These are phyloP conservation scores for Taiozyma sp. DNA, from an alignment of 1,139 yeast genomes.

Conservation along the genomic window DNA sequence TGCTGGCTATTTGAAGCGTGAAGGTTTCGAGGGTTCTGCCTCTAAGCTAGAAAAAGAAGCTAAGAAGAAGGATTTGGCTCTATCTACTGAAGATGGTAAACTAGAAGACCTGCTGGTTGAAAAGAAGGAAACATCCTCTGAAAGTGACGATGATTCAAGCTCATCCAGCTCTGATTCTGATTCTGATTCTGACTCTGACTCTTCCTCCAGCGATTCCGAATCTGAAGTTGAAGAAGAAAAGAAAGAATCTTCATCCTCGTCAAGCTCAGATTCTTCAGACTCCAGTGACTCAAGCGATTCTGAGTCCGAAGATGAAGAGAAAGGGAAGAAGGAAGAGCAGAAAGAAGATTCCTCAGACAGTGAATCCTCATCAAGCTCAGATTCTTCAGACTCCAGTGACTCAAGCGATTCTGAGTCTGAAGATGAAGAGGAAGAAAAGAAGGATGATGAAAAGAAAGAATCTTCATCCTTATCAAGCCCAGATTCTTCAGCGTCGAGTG, in stretches of 20 bases:
- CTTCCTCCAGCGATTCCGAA: constrained; percentile 10
- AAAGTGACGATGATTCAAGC: not conserved
- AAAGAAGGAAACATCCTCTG: not conserved
- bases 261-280: constrained; percentile 4
- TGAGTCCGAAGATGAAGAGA: no score
- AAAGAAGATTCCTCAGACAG: no score
- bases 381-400: not conserved
- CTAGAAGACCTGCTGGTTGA: constrained; percentile 15
- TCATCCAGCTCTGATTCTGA: constrained; percentile 5
- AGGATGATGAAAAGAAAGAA: not conserved
- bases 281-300: no score
- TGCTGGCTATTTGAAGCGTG: constrained; percentile 26
- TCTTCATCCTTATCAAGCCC: not conserved
- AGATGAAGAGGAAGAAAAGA: not conserved
- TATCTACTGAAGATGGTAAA: constrained; percentile 9
- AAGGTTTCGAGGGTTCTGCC: constrained; percentile 33
- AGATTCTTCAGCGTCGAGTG: constrained; percentile 2
- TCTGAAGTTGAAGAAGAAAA: not conserved
- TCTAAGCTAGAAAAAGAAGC: constrained; percentile 36
- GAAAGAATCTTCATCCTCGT: constrained; percentile 1
- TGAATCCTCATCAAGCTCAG: constrained; percentile 1
- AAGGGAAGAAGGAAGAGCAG: no score
- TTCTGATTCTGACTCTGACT: constrained; percentile 15
- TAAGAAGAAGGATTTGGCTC: constrained; percentile 11
- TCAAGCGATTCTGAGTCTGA: constrained; percentile 10